A percentile compares a stretch with the other conserved stretches of the same genome.
These are phyloP conservation scores for Glutinoglossum americanum DNA, from an alignment of 495 filamentous ascomycete genomes.

Conservation along the genomic window DNA sequence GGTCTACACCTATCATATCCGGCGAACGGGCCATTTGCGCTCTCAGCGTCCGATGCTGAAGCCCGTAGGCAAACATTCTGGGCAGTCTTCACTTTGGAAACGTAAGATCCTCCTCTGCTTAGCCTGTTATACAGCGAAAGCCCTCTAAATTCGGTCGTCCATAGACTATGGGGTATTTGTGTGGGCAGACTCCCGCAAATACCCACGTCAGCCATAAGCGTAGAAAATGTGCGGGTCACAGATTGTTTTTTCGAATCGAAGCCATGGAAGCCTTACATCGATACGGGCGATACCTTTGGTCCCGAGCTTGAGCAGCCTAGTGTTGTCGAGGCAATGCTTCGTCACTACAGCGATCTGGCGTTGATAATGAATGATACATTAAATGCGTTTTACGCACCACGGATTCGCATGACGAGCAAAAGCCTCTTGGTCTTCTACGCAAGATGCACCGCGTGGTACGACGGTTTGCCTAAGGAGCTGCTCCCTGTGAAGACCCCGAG, in stretches of 20 bases:
- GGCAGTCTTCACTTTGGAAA: constrained; percentile 22
- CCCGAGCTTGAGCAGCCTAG: constrained; percentile 5
- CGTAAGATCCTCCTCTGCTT: constrained; percentile 7
- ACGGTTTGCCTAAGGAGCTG: constrained; percentile 17
- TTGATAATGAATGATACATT: constrained; percentile 24
- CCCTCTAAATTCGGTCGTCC: constrained; percentile 34
- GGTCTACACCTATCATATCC: constrained; percentile 17
- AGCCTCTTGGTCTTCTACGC: constrained; percentile 17
- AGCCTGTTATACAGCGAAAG: not conserved
- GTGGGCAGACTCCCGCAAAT: constrained; percentile 22
- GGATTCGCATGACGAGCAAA: constrained; percentile 21
- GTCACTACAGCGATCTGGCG: constrained; percentile 17
- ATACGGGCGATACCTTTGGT: not conserved
- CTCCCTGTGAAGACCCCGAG: constrained; percentile 12
- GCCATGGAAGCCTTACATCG: constrained; percentile 16
- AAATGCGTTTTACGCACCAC: constrained; percentile 24
- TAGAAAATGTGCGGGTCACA: constrained; percentile 15
- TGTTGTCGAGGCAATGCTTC: constrained; percentile 11
- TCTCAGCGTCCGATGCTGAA: constrained; percentile 19
- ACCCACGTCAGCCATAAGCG: constrained; percentile 19
- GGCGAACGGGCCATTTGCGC: not conserved
- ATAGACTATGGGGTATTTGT: constrained; percentile 19
- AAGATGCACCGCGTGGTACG: constrained; percentile 22
- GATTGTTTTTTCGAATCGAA: constrained; percentile 11
- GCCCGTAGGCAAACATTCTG: constrained; percentile 26